Conservation (phyloP, 2,329 filamentous ascomycete genomes). For the Colletotrichum orchidophilum region DNA sequence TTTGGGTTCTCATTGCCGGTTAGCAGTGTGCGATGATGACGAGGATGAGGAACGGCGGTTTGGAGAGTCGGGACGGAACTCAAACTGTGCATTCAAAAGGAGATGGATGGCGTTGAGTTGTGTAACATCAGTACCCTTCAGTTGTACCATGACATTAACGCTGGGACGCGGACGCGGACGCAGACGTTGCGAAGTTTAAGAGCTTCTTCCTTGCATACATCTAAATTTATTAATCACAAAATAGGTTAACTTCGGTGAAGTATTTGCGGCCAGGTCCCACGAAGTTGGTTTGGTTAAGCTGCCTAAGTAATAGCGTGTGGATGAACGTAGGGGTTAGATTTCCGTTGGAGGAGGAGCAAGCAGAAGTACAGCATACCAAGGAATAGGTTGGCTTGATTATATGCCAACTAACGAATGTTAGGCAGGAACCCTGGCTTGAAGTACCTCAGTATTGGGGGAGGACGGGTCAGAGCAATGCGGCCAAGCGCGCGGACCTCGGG, state of each 20-base stretch:
- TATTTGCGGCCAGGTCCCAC: neutral
- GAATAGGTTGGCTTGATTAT: neutral
- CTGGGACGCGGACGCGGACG: slow-evolving; percentile 2
- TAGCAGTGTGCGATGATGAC: slow-evolving; percentile 37
- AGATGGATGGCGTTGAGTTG: slow-evolving; percentile 19
- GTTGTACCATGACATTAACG: slow-evolving; percentile 28
- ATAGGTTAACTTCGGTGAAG: slow-evolving; percentile 26
- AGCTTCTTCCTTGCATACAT: slow-evolving; percentile 25
- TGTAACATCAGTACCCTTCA: slow-evolving; percentile 30
- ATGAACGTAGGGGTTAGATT: neutral
- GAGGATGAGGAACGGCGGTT: neutral
- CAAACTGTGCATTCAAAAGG: neutral
- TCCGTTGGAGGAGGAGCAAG: neutral
- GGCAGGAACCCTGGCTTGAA: neutral
- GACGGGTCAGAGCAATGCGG: neutral
- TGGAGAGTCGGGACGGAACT: neutral
- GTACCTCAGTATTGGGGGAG: neutral
- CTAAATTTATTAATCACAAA: slow-evolving; percentile 32
- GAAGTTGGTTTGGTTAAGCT: neutral
- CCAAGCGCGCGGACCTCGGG: slow-evolving; percentile 1
- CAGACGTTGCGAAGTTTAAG: slow-evolving; percentile 17
- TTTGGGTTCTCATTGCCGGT: slow-evolving; percentile 75
- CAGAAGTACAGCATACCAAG: neutral
- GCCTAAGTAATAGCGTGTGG: neutral
- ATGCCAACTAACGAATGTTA: neutral